Evolutionary conservation across 176 grass and related monocot genomes (phyloP).

Genomic region (Hyparrhenia diplandra): DNA sequence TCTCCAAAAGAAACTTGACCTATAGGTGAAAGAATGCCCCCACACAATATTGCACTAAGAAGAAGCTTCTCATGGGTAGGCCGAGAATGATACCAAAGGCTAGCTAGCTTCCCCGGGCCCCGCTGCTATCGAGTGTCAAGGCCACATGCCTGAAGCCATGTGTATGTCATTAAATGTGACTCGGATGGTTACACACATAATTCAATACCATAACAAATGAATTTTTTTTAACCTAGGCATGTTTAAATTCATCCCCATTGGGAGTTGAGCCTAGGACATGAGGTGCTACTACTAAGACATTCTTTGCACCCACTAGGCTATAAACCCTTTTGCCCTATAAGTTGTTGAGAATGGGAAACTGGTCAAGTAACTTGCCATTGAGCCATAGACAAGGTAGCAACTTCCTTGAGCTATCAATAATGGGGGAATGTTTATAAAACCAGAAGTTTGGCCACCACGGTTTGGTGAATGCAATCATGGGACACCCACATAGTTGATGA

Average conservation of each 20-base stretch:
- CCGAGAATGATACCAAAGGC: background rate
- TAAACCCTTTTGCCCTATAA: background rate
- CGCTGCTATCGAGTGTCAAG: background rate
- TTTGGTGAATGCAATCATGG: background rate
- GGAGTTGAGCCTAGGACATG: background rate
- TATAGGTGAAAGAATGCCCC: no score
- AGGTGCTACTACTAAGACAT: no score
- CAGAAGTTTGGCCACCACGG: background rate
- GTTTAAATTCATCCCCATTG: background rate
- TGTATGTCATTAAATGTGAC: background rate
- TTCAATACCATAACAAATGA: background rate
- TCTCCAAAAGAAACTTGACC: no score
- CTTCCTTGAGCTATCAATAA: no score
- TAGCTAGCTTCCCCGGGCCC: no score
- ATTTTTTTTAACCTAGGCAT: background rate
- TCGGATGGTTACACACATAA: background rate
- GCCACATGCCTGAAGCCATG: background rate
- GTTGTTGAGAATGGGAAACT: background rate
- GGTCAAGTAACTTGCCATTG: background rate
- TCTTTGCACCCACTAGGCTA: no score
- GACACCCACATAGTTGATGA: background rate
- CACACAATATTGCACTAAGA: background rate
- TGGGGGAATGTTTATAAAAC: background rate
- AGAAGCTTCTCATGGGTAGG: background rate
- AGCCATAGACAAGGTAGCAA: no score